Evolutionary conservation across 805 yeast genomes (phyloP).

Genomic region (Kuraishia capsulata): DNA sequence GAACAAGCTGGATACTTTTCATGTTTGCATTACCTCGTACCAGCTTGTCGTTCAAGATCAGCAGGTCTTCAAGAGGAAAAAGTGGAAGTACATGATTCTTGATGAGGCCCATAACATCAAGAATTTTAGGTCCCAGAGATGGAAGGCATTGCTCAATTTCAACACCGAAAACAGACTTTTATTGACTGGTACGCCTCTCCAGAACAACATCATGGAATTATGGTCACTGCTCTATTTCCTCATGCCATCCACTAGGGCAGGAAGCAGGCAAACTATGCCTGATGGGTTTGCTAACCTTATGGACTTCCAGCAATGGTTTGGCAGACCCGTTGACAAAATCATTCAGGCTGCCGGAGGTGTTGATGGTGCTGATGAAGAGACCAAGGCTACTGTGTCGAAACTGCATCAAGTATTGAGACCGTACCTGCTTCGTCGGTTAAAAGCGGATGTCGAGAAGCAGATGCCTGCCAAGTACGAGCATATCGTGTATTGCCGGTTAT

Average conservation of each 20-base stretch:
- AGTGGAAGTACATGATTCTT: conserved; percentile 93
- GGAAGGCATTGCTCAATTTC: conserved; percentile 93
- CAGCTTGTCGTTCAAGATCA: conserved; percentile 98
- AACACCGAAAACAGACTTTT: conserved; percentile 83
- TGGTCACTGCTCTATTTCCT: conserved; percentile 93
- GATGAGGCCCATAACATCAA: conserved; percentile 99
- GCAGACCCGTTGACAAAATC: conserved; percentile 90
- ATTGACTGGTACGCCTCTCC: conserved; percentile 95
- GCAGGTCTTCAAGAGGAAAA: conserved; percentile 81
- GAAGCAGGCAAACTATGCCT: conserved; percentile 58
- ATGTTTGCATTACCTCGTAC: conserved; percentile 93
- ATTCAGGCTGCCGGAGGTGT: conserved; percentile 57
- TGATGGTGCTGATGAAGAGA: conserved; percentile 57
- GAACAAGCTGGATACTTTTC: conserved; percentile 94
- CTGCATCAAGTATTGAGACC: conserved; percentile 93
- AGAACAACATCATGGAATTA: conserved; percentile 86
- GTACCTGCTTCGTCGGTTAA: conserved; percentile 79
- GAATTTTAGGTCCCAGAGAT: conserved; percentile 90
- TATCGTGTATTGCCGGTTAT: conserved; percentile 81
- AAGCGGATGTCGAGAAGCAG: conserved; percentile 95
- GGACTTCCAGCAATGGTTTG: conserved; percentile 97
- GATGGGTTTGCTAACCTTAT: conserved; percentile 94
- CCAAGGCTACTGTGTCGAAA: conserved; percentile 76
- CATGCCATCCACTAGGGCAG: conserved; percentile 82
- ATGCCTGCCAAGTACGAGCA: conserved; percentile 99